Percentiles rank a stretch among this genome's conserved stretches.
phyloP scores from a whole-genome alignment of 1,284 basidiomycete species.

The Trametes hirsuta region DNA sequence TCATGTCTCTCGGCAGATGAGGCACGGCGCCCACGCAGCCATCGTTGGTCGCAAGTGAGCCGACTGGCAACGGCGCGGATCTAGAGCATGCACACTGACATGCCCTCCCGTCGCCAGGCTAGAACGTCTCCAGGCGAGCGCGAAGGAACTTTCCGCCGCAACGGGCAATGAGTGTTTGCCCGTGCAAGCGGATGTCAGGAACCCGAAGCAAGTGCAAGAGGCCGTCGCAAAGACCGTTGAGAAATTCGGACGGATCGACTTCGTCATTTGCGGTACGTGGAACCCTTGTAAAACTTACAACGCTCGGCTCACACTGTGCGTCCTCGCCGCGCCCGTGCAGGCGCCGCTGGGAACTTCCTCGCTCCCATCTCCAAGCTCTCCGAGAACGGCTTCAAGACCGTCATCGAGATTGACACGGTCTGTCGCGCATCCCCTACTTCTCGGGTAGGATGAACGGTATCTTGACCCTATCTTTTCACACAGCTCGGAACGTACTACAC shows the following conservation, averaged over 20 bases:
- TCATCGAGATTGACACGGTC: conserved; percentile 93
- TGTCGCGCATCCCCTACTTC: conserved; percentile 27
- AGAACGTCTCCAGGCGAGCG: conserved; percentile 74
- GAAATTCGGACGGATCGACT: conserved; percentile 89
- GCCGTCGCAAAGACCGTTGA: conserved; percentile 81
- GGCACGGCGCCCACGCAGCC: conserved; percentile 79
- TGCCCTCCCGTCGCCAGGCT: conserved; percentile 50
- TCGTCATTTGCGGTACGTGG: conserved; percentile 85
- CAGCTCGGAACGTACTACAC: conserved; percentile 94
- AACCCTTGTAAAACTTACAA: background rate
- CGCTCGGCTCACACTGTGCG: conserved; percentile 2
- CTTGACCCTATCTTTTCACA: conserved; percentile 7
- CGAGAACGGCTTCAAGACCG: conserved; percentile 90
- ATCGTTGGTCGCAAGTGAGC: conserved; percentile 89
- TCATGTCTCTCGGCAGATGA: conserved; percentile 58
- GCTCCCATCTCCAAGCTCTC: conserved; percentile 82
- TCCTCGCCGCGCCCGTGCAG: conserved; percentile 40
- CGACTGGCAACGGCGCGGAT: background rate
- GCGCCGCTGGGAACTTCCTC: conserved; percentile 90
- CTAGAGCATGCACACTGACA: background rate
- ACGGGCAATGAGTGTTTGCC: conserved; percentile 80
- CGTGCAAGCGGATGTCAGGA: conserved; percentile 83
- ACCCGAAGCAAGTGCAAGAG: conserved; percentile 70
- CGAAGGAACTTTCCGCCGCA: conserved; percentile 68
- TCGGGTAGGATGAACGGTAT: background rate